These are phyloP conservation scores for Parastagonospora nodorum DNA, from an alignment of 2,329 filamentous ascomycete genomes.

Conservation along the genomic window DNA sequence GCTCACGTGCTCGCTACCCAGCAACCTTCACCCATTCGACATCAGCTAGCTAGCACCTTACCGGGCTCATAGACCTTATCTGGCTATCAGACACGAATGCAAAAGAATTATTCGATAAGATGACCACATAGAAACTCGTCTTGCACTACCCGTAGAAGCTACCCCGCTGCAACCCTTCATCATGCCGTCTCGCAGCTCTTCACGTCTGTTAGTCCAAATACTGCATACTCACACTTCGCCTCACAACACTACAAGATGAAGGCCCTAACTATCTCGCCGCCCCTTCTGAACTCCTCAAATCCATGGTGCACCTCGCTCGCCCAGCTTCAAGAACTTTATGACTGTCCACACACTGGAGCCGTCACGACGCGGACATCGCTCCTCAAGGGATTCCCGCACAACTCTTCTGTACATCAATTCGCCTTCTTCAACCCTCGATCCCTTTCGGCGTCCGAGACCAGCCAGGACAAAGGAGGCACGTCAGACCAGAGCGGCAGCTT, in stretches of 20 bases:
- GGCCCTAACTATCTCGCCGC: conserved; percentile 62
- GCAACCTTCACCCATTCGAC: not conserved
- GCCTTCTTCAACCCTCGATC: conserved; percentile 64
- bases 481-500: conserved; percentile 48
- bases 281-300: conserved; percentile 74
- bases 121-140: not conserved
- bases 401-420: conserved; percentile 65
- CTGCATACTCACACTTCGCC: too few species aligned
- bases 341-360: conserved; percentile 68
- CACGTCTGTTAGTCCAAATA: not conserved
- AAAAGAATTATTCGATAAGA: not conserved
- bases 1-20: not conserved
- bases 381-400: conserved; percentile 67
- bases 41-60: not conserved
- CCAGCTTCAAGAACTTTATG: conserved; percentile 67
- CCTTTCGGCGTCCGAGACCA: conserved; percentile 29
- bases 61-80: not conserved
- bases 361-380: conserved; percentile 76
- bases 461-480: conserved; percentile 22
- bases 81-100: too few species aligned
- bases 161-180: not conserved
- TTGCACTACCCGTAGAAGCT: not conserved
- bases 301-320: conserved; percentile 73
- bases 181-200: not conserved
- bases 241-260: conserved; percentile 19